Evolutionary conservation across 2,329 filamentous ascomycete species (phyloP).

Genomic region (Colletotrichum sp.): DNA sequence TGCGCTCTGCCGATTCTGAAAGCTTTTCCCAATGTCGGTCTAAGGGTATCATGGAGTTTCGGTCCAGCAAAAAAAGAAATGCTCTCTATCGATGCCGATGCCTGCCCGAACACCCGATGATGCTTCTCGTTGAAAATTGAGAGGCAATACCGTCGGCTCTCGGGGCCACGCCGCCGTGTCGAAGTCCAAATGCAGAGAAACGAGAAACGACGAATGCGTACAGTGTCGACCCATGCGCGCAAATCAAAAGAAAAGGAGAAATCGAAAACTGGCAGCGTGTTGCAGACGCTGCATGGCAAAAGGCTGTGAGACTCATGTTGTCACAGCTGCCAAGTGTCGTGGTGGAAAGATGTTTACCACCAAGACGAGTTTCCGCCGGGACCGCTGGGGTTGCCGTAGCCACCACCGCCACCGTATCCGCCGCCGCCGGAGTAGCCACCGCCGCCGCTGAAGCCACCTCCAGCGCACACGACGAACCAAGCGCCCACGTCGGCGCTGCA

Average conservation of each 20-base stretch:
- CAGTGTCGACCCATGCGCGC: slow-evolving; percentile 18
- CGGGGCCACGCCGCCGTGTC: slow-evolving; percentile 41
- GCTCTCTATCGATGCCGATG: slow-evolving; percentile 29
- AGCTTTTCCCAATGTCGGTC: slow-evolving; percentile 28
- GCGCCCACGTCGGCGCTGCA: no score
- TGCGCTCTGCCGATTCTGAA: slow-evolving; percentile 29
- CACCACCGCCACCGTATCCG: slow-evolving; percentile 53
- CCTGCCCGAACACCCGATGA: slow-evolving; percentile 38
- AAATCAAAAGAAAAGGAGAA: slow-evolving; percentile 18
- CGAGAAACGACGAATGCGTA: slow-evolving; percentile 28
- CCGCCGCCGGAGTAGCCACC: slow-evolving; percentile 41
- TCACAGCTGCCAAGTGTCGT: slow-evolving; percentile 1
- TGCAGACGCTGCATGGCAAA: slow-evolving; percentile 26
- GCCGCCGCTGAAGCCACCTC: slow-evolving; percentile 48
- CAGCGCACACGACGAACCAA: no score
- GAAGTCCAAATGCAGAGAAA: slow-evolving; percentile 30
- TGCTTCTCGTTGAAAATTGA: slow-evolving; percentile 33
- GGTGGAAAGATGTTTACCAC: slow-evolving; percentile 56
- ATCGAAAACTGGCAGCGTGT: slow-evolving; percentile 36
- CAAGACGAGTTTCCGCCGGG: slow-evolving; percentile 70
- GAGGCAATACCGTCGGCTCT: slow-evolving; percentile 30
- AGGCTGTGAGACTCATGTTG: background rate
- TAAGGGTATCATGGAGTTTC: slow-evolving; percentile 32
- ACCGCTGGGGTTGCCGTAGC: slow-evolving; percentile 74
- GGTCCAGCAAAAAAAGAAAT: slow-evolving; percentile 28